A percentile compares a stretch with the other conserved stretches of the same genome.
phyloP scores from a whole-genome alignment of 2,329 filamentous ascomycete genomes.

The Fusarium sulawesiense region DNA sequence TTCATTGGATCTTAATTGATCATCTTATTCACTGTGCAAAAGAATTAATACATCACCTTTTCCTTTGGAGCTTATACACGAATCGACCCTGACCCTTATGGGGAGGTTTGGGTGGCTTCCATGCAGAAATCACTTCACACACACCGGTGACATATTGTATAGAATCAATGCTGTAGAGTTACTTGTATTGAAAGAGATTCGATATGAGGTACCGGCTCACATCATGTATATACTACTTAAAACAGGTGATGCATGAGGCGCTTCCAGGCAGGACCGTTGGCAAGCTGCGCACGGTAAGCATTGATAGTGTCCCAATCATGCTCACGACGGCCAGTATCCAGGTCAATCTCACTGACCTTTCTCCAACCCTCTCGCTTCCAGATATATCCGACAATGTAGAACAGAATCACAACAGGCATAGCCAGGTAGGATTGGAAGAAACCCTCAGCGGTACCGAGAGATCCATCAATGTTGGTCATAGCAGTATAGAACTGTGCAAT shows the following conservation, averaged over 20 bases:
- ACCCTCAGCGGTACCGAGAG: conserved; percentile 47
- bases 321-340: conserved; percentile 72
- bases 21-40: too few relatives aligned
- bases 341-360: conserved; percentile 69
- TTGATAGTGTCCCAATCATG: conserved; percentile 71
- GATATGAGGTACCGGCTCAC: not conserved
- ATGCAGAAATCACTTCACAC: too few relatives aligned
- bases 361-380: conserved; percentile 74
- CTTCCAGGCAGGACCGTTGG: conserved; percentile 60
- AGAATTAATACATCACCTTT: too few relatives aligned
- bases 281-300: conserved; percentile 57
- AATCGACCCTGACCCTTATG: too few relatives aligned
- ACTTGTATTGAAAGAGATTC: not conserved
- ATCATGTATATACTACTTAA: conserved; percentile 3
- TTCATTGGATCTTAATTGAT: too few relatives aligned
- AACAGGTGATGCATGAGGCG: conserved; percentile 49
- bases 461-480: conserved; percentile 52
- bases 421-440: conserved; percentile 69
- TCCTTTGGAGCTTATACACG: too few relatives aligned
- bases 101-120: too few relatives aligned
- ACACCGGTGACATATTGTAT: too few relatives aligned
- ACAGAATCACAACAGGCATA: conserved; percentile 63
- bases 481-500: conserved; percentile 66
- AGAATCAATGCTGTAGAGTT: too few relatives aligned
- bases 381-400: conserved; percentile 66